Evolutionary conservation across 805 yeast genomes (phyloP).

Genomic region (Yarrowia keelungensis): DNA sequence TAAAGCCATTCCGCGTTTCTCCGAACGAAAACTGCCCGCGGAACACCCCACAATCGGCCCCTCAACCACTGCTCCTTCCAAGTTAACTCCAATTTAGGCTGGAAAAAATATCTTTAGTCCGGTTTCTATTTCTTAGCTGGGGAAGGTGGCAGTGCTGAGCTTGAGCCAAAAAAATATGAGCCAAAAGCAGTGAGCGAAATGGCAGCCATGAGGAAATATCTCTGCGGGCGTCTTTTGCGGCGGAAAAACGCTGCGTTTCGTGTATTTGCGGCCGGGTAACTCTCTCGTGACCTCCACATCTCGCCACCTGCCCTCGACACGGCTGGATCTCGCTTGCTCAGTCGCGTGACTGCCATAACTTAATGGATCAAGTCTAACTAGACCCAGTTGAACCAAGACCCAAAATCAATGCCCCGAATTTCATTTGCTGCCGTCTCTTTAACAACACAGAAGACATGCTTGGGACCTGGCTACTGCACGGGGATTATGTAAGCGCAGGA

Average conservation of each 20-base stretch:
- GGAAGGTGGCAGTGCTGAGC: conserved; percentile 36
- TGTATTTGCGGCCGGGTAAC: not conserved
- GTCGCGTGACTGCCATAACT: too few relatives aligned
- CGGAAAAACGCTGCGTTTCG: not conserved
- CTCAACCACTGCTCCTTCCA: not conserved
- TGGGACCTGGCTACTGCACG: too few relatives aligned
- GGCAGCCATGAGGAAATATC: too few relatives aligned
- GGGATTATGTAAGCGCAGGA: not conserved
- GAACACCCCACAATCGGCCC: not conserved
- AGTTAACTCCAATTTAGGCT: not conserved
- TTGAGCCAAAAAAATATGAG: conserved; percentile 21
- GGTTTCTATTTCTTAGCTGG: conserved; percentile 22
- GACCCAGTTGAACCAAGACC: not conserved
- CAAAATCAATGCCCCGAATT: not conserved
- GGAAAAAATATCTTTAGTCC: conserved; percentile 18
- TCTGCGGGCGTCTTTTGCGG: too few relatives aligned
- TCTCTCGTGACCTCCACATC: not conserved
- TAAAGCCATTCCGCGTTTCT: too few relatives aligned
- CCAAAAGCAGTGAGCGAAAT: not conserved
- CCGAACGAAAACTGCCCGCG: not conserved
- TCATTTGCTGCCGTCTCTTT: not conserved
- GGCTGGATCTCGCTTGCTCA: too few relatives aligned
- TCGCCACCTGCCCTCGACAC: too few relatives aligned
- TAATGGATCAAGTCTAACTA: too few relatives aligned
- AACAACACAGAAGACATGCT: too few relatives aligned